Percentiles rank a stretch among this genome's conserved stretches.
These are phyloP conservation scores for Mucor velutinosus DNA, from an alignment of 371 early-diverging fungal species.

Conservation along the genomic window DNA sequence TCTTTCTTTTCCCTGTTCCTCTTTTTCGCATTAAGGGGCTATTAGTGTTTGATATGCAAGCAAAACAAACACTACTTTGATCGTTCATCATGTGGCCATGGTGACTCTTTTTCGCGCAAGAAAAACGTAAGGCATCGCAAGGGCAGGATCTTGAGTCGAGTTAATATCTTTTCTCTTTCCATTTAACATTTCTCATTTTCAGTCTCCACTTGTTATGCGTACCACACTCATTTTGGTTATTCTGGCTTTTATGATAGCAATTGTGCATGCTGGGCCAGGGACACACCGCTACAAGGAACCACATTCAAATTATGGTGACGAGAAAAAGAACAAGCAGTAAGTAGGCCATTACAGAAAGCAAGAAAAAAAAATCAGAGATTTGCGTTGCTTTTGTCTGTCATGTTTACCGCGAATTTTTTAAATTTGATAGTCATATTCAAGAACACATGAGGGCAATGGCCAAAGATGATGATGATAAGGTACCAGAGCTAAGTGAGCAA, in stretches of 20 bases:
- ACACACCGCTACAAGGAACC: background rate
- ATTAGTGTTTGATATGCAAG: background rate
- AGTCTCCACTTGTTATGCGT: background rate
- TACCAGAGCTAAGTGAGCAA: conserved; percentile 6
- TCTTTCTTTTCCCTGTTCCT: background rate
- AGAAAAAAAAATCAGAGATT: background rate
- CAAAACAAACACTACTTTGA: background rate
- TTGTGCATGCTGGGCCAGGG: conserved; percentile 6
- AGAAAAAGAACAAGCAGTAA: conserved; percentile 10
- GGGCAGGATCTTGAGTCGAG: background rate
- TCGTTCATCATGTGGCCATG: background rate
- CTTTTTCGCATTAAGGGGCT: background rate
- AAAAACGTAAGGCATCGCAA: background rate
- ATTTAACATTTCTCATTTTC: background rate
- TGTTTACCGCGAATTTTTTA: background rate
- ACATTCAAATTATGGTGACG: conserved; percentile 9
- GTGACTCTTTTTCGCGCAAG: background rate
- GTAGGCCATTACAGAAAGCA: background rate
- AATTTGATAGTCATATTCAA: conserved; percentile 32
- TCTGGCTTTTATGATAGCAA: background rate
- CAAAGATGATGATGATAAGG: conserved; percentile 8
- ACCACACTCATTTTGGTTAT: background rate
- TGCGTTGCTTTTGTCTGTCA: background rate
- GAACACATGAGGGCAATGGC: conserved; percentile 40
- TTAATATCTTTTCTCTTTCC: background rate